Evolutionary conservation across 1,284 basidiomycete genomes (phyloP).

Genomic region (Fomitopsis palustris): DNA sequence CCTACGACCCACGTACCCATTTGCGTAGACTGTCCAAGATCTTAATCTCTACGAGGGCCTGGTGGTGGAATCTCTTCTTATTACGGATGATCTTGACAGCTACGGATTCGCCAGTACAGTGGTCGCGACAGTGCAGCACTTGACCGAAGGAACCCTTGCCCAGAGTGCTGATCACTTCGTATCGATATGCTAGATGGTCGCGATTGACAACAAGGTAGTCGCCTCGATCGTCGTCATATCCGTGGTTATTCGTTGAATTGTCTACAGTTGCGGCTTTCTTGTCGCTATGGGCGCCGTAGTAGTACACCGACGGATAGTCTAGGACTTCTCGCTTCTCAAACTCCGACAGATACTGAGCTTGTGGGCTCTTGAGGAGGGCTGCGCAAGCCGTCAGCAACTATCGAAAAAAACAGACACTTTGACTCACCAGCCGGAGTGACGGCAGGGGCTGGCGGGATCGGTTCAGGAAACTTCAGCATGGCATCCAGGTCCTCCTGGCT

Average conservation of each 20-base stretch:
- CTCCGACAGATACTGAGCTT: constrained; percentile 67
- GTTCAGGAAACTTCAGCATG: constrained; percentile 91
- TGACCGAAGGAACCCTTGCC: constrained; percentile 99
- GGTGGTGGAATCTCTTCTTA: constrained; percentile 99
- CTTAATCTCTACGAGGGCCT: constrained; percentile 98
- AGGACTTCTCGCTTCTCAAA: constrained; percentile 92
- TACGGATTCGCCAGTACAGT: constrained; percentile 93
- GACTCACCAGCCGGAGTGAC: constrained; percentile 70
- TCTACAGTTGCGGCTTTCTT: constrained; percentile 80
- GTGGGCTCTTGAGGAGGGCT: constrained; percentile 63
- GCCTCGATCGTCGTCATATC: constrained; percentile 98
- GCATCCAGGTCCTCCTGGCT: constrained; percentile 86
- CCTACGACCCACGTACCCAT: constrained; percentile 65
- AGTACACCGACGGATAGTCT: constrained; percentile 86
- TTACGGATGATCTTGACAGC: constrained; percentile 99
- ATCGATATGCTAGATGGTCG: constrained; percentile 96
- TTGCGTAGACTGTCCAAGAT: constrained; percentile 94
- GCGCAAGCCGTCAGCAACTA: constrained; percentile 9
- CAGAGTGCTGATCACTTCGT: constrained; percentile 89
- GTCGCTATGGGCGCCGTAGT: constrained; percentile 73
- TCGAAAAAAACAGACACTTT: constrained; percentile 3
- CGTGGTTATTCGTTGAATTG: constrained; percentile 83
- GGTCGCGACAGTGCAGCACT: constrained; percentile 94
- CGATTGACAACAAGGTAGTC: constrained; percentile 90
- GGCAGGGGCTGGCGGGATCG: constrained; percentile 68